Base-by-base conservation (phyloP, 371 early-diverging fungal genomes). In the Rhizomucor miehei region DNA sequence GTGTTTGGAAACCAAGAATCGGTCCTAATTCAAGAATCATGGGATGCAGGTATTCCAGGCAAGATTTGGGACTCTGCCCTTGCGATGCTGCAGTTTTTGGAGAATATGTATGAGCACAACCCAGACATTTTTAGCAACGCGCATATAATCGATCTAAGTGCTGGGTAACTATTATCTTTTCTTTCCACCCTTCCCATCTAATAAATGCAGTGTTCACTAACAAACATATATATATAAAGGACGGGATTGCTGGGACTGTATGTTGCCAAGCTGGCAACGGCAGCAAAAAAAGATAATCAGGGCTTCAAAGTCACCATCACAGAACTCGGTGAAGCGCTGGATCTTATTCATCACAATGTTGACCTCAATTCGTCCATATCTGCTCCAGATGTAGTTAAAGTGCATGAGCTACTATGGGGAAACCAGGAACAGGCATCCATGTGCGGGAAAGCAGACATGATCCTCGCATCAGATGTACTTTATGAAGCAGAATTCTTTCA, bases 31-130 rank as follows among this genome's bases (percentile, higher is more conserved):
- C 71, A 79, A 21, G 85, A 85, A 54, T 58, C 68, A 23, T 80
- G 81, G 79, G 80, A 82, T 56, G 69, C 70, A 4, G 73, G 77
- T 13, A 79, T 85, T 20, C 83, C 82, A 2, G 85, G 83, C 10
- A 82, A 81, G 45, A 75, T 81, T n/a, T 85, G 85, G 85, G 82
- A 85, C 51, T 85, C 85, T 4, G 85, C 85, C 0, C 60, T 82
- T 40, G 77, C 76, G 0, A 66, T 79, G 67, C 56, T 75, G 17
- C 69, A 73, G 14, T 59, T 80, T 9, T 63, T 85, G 21, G 64
- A 75, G 21, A 57, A 51, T 0, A 56, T 60, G 24, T 55, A 67
- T 24, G 8, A 44, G 1, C 19, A 65, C 6, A 62, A n/a, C 37
- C 61, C 62, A 19, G 45, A 71, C 21, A 52, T 71, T 9, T 54